Evolutionary conservation across 2,329 filamentous ascomycete genomes (phyloP).

Genomic region (Periconia macrospinosa): DNA sequence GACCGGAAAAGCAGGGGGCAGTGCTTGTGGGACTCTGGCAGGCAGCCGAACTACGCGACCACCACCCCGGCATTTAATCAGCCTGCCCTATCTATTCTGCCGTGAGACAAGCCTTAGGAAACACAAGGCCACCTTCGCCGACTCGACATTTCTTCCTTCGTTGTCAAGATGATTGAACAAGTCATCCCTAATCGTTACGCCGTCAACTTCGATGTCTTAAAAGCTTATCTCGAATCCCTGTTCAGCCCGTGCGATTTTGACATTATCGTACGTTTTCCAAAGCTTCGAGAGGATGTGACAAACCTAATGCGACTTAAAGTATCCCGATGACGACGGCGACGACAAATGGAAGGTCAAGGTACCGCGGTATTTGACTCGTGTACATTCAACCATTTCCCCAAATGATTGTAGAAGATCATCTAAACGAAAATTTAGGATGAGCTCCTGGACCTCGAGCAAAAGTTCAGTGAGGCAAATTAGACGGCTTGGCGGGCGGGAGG

Average conservation of each 20-base stretch:
- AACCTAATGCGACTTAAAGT: background rate
- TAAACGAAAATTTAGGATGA: conserved; percentile 1
- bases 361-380: conserved; percentile 7
- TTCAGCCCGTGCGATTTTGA: conserved; percentile 1
- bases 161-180: conserved; percentile 3
- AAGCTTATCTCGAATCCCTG: background rate
- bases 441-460: conserved; percentile 4
- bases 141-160: background rate
- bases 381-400: background rate
- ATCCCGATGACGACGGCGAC: conserved; percentile 1
- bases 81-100: no score
- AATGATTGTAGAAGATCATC: background rate
- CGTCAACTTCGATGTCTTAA: conserved; percentile 5
- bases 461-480: conserved; percentile 3
- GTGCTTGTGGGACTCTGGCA: no score
- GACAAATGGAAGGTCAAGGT: conserved; percentile 10
- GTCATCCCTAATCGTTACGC: conserved; percentile 8
- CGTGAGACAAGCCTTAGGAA: no score
- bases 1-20: no score
- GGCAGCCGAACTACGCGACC: no score
- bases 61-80: no score
- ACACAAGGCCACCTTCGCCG: no score
- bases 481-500: no score
- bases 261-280: conserved; percentile 4
- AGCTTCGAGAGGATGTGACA: background rate